Base-by-base conservation (phyloP, 768 basidiomycete genomes). In the Aureoboletus auriporus region DNA sequence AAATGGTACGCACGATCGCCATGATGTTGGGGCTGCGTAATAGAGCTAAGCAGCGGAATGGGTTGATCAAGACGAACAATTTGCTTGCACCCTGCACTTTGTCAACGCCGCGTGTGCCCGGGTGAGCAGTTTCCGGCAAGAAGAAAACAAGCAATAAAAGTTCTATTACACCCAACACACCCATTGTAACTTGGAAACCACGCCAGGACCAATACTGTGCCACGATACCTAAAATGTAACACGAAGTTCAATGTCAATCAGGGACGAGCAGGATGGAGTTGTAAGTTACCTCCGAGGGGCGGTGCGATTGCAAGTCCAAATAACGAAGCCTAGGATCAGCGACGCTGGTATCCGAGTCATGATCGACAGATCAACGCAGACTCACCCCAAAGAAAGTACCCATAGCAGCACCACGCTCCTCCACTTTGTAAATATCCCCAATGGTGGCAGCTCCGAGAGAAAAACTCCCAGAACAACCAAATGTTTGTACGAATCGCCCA, bases 41-140 rank as follows among this genome's bases (percentile, higher is more conserved):
- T 8, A 84, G 56, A 34, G 59, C 50, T 5, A 86, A 57, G 28
- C 78, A 73, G 6, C 61, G 55, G 30, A 89, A 67, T 1, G 85
- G 85, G 58, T 87, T 88, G 17, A 88, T 50, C 58, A 76, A 75
- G 0, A 79, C 67, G 42, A 72, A 67, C 35, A 51, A 47, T 37
- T 49, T 65, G 4, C 49, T 55, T 2, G 53, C 52, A 4, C 57
- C 50, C 27, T 46, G 47, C 4, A 61, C 47, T 50, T 78, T 78
- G 45, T 83, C 82, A 2, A 83, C 68, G 0, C 82, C 78, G 34
- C 75, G 69, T 1, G 74, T 58, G 7, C 79, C 75, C 1, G 85
- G 84, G 55, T 83, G 80, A 42, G 75, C 78, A 3, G 85, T 87
- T 56, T 88, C 86, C 0, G 84, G 85, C n/a, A 85, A 73, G 44